Evolutionary conservation across 2,329 filamentous ascomycete species (phyloP), one percentile per base, ranked within the genome.

Genomic region (Cladorrhinum sp.): DNA sequence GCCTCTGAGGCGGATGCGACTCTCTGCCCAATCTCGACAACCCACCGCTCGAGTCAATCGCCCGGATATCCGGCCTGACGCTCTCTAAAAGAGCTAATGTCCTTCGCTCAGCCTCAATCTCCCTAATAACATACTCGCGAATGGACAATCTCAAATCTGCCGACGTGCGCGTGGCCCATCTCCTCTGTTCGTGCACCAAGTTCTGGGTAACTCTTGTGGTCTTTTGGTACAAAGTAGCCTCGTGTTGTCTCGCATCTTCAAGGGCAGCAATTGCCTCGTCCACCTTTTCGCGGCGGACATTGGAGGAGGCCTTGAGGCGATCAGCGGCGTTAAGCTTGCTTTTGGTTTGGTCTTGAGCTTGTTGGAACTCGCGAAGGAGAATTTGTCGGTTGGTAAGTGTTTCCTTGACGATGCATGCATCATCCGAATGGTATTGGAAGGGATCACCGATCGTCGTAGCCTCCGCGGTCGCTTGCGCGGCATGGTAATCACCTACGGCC

Each of bases 361-460:
- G 92, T 24, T 96, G 78, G 62, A 98, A 87, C 71, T 99, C 95
- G 61, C 95, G 92, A 49, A 96, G 89, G 20, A 99, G 84, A 64
- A 99, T 96, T 76, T 99, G 95, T 12, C 95, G 90, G 77, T 99
- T 99, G 3, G 95, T 99, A 64, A 99, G 83, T 10, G 93, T 96
- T 73, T 99, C 95, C 76, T 99, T 99, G 67, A 98, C 95, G 68
- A 98, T 96, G 72, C 97, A 96, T 50, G 95, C 91, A 74, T 99
- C 95, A 60, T 91, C 88, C 50, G 92, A 96, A 76, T 98, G 92
- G 72, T 98, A 97, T 69, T 93, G 90, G 64, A 99, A 86, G 10
- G 95, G 91, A 69, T 99, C 95, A 50, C 92, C 92, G 55, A 99
- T 83, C 1, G 93, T 97, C 8, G 93, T 96, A 8, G 95, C 95